Base-by-base conservation (phyloP, 352 stramenopile genomes). In the Pythium phragmiticola region DNA sequence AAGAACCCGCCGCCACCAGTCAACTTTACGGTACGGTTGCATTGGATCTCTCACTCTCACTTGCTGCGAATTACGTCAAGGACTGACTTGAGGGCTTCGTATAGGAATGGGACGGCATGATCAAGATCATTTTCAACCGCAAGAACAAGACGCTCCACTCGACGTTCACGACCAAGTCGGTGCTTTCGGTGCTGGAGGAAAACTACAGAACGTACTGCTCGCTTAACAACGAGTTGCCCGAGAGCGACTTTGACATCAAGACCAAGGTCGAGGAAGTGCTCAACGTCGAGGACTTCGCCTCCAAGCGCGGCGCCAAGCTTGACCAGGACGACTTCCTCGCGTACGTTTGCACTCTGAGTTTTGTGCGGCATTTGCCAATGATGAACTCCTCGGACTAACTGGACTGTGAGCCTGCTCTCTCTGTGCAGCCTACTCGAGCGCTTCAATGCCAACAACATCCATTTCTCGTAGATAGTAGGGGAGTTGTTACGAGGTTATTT, bases 111-210 rank as follows among this genome's bases (percentile, higher is more conserved):
- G 98, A 99, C 75, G 98, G 97, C 39, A 98, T 99, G 91, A 94
- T 99, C 68, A 96, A 98, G 67, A 91, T 99, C 66, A 79, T 99
- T 48, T 99, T 99, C 78, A 99, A 99, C 80, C 87, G 98, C 39
- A 99, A 99, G 80, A 99, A 99, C 80, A 99, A 99, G 85, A 99
- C 96, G 37, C 78, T 99, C 21, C 84, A 97, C 64, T 91, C 95
- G 42, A 95, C 97, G 17, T 94, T 99, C 67, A 97, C 92, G 34
- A 99, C 95, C 36, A 99, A 99, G 79, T 84, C 93, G 2, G 96
- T 98, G 33, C 81, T 99, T 7, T 93, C 90, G 68, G 83, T 99
- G 47, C 81, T 99, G 43, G 90, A 98, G 60, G 89, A 98, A 51
- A 99, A 99, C 71, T 96, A 97, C 75, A 97, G 95, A 74, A 98